A percentile compares a stretch with the other conserved stretches of the same genome.
These are phyloP conservation scores for Petrea volubilis DNA, from an alignment of 257 asterid genomes.

Conservation along the genomic window DNA sequence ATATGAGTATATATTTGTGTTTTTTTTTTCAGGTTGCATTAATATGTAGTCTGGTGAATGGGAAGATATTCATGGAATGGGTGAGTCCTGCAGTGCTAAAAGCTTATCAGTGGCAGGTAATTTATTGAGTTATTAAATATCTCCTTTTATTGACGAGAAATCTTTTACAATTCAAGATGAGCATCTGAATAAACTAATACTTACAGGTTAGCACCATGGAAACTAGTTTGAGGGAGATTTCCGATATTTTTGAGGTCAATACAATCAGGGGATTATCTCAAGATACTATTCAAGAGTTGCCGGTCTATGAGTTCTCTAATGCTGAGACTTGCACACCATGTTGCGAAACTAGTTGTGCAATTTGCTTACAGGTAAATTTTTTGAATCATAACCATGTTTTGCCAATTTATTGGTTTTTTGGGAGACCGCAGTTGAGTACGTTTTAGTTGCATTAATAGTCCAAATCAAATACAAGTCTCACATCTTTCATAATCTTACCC, in stretches of 20 bases:
- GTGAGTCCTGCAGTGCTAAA: constrained; percentile 75
- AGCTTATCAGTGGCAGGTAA: constrained; percentile 90
- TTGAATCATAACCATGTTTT: background rate
- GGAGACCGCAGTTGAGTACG: no score
- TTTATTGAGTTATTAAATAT: background rate
- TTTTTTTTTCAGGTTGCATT: constrained; percentile 64
- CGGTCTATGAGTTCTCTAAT: constrained; percentile 30
- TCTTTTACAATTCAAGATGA: background rate
- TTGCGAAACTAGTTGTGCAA: constrained; percentile 45
- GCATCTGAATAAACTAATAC: background rate
- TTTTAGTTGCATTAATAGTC: no score
- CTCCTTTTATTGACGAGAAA: background rate
- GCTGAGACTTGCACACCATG: background rate
- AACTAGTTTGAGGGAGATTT: constrained; percentile 48
- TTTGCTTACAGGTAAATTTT: constrained; percentile 62
- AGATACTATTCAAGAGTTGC: constrained; percentile 48
- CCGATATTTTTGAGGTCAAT: constrained; percentile 64
- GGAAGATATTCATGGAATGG: constrained; percentile 85
- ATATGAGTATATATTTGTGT: no score
- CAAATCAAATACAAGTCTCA: no score
- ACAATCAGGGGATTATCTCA: constrained; percentile 48
- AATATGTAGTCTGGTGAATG: constrained; percentile 61
- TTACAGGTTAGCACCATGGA: constrained; percentile 60
- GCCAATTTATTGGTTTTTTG: background rate
- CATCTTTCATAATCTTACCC: no score